Conservation (phyloP, 2,329 filamentous ascomycete genomes). For the Arachnomyces sp. region DNA sequence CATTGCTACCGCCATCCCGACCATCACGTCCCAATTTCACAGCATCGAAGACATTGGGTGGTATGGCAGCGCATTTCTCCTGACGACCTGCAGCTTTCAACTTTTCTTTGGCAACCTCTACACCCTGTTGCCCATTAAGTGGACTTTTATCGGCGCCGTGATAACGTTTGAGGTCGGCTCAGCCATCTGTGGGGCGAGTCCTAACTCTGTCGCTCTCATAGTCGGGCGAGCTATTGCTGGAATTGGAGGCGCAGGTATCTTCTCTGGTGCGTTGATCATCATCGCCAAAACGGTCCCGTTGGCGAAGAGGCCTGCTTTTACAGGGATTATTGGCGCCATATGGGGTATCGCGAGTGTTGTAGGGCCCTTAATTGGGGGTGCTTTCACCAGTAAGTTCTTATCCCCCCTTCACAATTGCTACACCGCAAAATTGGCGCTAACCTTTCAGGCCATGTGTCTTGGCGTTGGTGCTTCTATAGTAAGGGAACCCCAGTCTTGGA, state of each 20-base stretch:
- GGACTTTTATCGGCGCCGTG: conserved; percentile 26
- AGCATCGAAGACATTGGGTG: conserved; percentile 9
- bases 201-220: conserved; percentile 26
- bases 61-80: not conserved
- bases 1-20: conserved; percentile 14
- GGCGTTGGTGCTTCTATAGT: conserved; percentile 48
- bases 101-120: conserved; percentile 29
- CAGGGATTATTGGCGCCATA: conserved; percentile 25
- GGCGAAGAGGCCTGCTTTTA: conserved; percentile 25
- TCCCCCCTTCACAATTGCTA: too few species aligned
- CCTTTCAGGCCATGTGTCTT: too few species aligned
- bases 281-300: conserved; percentile 41
- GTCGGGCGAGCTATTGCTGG: conserved; percentile 31
- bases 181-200: conserved; percentile 29
- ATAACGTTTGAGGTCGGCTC: conserved; percentile 33
- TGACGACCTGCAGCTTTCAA: too few species aligned
- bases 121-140: conserved; percentile 30
- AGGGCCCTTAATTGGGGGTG: conserved; percentile 33
- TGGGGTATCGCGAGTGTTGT: conserved; percentile 32
- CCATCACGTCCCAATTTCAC: conserved; percentile 15
- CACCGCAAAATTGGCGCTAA: too few species aligned
- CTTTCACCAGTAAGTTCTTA: too few species aligned
- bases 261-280: conserved; percentile 20
- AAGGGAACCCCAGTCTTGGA: too few species aligned
- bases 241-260: conserved; percentile 29